These are phyloP conservation scores for Beta vulgaris DNA, from an alignment of 148 eudicot species.

Conservation along the genomic window DNA sequence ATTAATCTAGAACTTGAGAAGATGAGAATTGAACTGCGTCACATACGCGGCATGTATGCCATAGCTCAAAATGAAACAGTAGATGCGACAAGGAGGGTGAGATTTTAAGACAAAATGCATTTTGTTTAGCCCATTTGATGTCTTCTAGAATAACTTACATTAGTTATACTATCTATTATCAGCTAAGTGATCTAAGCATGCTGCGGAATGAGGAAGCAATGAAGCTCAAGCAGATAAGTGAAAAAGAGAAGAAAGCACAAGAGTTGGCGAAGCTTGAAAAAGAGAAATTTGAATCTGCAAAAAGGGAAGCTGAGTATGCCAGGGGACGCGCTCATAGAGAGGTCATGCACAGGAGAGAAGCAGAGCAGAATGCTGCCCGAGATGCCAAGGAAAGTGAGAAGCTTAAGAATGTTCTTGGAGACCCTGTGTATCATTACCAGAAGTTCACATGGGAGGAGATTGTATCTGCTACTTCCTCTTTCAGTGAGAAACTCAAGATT, in stretches of 20 bases:
- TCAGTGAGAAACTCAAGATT: conserved; percentile 53
- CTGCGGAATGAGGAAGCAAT: conserved; percentile 52
- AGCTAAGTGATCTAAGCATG: conserved; percentile 65
- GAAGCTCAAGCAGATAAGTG: conserved; percentile 49
- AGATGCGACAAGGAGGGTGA: conserved; percentile 81
- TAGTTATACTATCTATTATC: conserved; percentile 20
- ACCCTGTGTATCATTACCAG: conserved; percentile 48
- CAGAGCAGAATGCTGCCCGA: conserved; percentile 50
- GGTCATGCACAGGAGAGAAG: conserved; percentile 57
- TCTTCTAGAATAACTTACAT: not conserved
- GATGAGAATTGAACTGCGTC: conserved; percentile 74
- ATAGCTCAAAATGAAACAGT: conserved; percentile 69
- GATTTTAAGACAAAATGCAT: not conserved
- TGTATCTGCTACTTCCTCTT: conserved; percentile 57
- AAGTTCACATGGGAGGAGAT: conserved; percentile 79
- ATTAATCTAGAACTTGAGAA: conserved; percentile 64
- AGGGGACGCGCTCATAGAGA: conserved; percentile 57
- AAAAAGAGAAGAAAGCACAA: conserved; percentile 64
- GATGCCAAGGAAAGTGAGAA: conserved; percentile 66
- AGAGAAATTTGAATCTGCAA: conserved; percentile 55
- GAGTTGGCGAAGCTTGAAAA: conserved; percentile 58
- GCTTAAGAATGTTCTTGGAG: conserved; percentile 52
- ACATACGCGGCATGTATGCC: conserved; percentile 71
- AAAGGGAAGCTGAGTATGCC: conserved; percentile 53
- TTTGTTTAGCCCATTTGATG: not conserved